Evolutionary conservation across 352 stramenopile species (phyloP).

Genomic region (Peronospora belbahrii): DNA sequence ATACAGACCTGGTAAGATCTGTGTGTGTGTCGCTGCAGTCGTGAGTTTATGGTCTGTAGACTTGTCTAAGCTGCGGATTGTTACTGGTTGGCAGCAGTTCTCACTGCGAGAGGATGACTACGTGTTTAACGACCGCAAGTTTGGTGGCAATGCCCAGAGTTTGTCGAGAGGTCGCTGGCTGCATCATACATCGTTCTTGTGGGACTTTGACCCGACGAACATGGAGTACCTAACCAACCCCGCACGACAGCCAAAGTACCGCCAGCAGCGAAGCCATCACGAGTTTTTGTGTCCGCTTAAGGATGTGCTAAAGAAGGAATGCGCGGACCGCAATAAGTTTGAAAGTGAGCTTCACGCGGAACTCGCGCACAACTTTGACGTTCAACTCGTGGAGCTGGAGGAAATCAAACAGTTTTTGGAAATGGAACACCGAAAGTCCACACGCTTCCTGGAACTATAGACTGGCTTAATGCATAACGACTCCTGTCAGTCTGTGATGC

Average conservation of each 20-base stretch:
- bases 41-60: not conserved
- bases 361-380: slow-evolving; percentile 47
- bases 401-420: slow-evolving; percentile 41
- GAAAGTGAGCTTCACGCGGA: slow-evolving; percentile 37
- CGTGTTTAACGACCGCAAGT: slow-evolving; percentile 91
- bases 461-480: slow-evolving; percentile 3
- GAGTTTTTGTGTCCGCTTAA: slow-evolving; percentile 91
- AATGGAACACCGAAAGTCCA: slow-evolving; percentile 60
- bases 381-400: slow-evolving; percentile 44
- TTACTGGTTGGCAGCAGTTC: slow-evolving; percentile 53
- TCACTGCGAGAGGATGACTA: slow-evolving; percentile 94
- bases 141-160: slow-evolving; percentile 95
- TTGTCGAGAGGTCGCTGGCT: slow-evolving; percentile 92
- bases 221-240: slow-evolving; percentile 95
- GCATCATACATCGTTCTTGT: slow-evolving; percentile 97
- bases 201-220: slow-evolving; percentile 89
- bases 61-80: not conserved
- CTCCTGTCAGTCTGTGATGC: slow-evolving; percentile 4
- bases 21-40: not conserved
- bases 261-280: slow-evolving; percentile 85
- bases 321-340: slow-evolving; percentile 34
- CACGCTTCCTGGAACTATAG: slow-evolving; percentile 49
- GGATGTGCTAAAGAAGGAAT: slow-evolving; percentile 47
- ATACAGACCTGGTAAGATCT: slow-evolving; percentile 16
- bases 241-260: slow-evolving; percentile 91